Conservation (phyloP, 106 monocot genomes). For the Acorus gramineus region DNA sequence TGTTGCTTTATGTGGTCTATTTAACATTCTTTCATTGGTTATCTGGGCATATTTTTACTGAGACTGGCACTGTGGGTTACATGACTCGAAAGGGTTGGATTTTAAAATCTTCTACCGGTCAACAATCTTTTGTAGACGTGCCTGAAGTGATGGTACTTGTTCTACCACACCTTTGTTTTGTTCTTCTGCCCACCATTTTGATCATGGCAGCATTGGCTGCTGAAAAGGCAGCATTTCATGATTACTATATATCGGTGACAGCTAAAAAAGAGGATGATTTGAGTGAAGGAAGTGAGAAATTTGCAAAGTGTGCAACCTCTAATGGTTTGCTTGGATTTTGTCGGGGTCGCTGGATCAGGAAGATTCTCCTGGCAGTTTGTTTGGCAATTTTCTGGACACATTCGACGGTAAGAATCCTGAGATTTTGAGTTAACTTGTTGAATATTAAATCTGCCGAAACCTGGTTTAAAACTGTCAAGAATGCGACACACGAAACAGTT, state of each 20-base stretch:
- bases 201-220: constrained; percentile 56
- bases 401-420: constrained; percentile 39
- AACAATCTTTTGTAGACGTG: constrained; percentile 28
- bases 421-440: no score
- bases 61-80: constrained; percentile 31
- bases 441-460: no score
- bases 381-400: constrained; percentile 66
- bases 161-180: constrained; percentile 79
- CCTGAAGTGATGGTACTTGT: constrained; percentile 95
- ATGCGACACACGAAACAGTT: no score
- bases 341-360: constrained; percentile 53
- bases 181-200: constrained; percentile 65
- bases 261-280: constrained; percentile 76
- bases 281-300: constrained; percentile 12
- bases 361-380: constrained; percentile 44
- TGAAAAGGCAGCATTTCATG: constrained; percentile 46
- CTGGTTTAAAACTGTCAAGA: no score
- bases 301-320: constrained; percentile 1
- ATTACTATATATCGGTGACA: constrained; percentile 37
- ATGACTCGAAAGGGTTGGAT: constrained; percentile 79
- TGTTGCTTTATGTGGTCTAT: constrained; percentile 54
- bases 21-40: constrained; percentile 78
- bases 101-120: constrained; percentile 6
- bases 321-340: constrained; percentile 9
- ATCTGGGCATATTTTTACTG: constrained; percentile 63